Percentiles rank a stretch among this genome's conserved stretches.
Evolutionary conservation across 2,329 filamentous ascomycete genomes (phyloP).

Genomic region (Ophiocordyceps camponoti-rufipedis): DNA sequence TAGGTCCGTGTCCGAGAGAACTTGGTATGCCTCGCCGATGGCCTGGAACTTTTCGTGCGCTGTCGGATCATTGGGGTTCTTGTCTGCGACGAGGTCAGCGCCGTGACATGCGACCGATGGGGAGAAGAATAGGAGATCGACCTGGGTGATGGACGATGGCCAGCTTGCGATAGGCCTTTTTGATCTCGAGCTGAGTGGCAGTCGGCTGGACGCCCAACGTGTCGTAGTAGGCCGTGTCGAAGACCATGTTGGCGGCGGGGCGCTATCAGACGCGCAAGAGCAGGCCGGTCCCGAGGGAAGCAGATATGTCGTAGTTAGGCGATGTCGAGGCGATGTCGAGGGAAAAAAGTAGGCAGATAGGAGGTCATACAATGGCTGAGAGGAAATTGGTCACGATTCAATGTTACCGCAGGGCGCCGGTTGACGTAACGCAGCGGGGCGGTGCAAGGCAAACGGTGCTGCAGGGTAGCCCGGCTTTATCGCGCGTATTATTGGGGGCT

Average conservation of each 20-base stretch:
- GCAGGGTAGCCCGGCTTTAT: neutral
- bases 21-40: slow-evolving; percentile 57
- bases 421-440: neutral
- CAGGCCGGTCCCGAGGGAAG: neutral
- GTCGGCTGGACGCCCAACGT: slow-evolving; percentile 67
- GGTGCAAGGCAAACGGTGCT: neutral
- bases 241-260: slow-evolving; percentile 45
- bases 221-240: slow-evolving; percentile 80
- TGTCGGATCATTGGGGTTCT: slow-evolving; percentile 90
- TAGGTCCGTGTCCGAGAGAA: slow-evolving; percentile 74
- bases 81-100: slow-evolving; percentile 39
- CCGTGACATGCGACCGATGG: neutral
- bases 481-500: too few relatives aligned
- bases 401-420: neutral
- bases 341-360: neutral
- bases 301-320: neutral
- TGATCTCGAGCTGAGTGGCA: slow-evolving; percentile 82
- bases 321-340: neutral
- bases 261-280: neutral
- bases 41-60: slow-evolving; percentile 90
- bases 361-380: neutral
- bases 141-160: slow-evolving; percentile 87
- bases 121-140: slow-evolving; percentile 16
- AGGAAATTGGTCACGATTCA: neutral
- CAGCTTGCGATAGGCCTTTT: slow-evolving; percentile 89